Base-by-base conservation (phyloP, 164 flowering plant species). In the Tetracentron sinense region DNA sequence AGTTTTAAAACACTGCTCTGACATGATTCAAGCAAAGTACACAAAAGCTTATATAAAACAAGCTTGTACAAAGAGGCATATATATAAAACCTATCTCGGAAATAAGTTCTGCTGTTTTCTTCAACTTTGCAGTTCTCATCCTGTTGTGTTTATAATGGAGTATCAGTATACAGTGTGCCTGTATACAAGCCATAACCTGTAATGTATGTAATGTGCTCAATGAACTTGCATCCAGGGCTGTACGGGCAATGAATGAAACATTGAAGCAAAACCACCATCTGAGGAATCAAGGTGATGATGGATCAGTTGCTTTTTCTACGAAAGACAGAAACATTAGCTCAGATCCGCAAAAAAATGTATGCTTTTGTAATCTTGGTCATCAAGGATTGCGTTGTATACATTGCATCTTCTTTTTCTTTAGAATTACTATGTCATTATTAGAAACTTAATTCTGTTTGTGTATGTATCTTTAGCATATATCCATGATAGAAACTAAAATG, bases 191-290 rank as follows among this genome's bases (percentile, higher is more conserved):
- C 33, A 11, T 31, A 14, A 2, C 57, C 19, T 17, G 19, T 53
- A 27, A n/a, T 20, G 25, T 21, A 38, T 38, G 26, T 62, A 33
- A 19, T 51, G 21, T 62, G 27, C 50, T 49, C 28, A 33, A 33
- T 55, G 42, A 20, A 60, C 52, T 54, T 48, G 54, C 53, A 12
- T 53, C 12, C 56, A 93, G 99, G 85, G 99, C 96, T 77, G 97
- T 95, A n/a, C 82, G 96, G 30, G 96, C 96, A 58, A 92, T 92
- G 99, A 95, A 87, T 78, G 96, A 91, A 73, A 78, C 92, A 46
- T 56, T 93, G 69, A 89, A 87, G 81, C 95, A 89, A 78, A 87
- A 85, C 63, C 89, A 96, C 33, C 83, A 86, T 55, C 57, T 82
- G 66, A 77, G 71, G 67, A 90, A 82, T 59, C 87, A 72, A 44